Evolutionary conservation across 2,329 filamentous ascomycete genomes (phyloP).

Genomic region (Hirsutella minnesotensis): DNA sequence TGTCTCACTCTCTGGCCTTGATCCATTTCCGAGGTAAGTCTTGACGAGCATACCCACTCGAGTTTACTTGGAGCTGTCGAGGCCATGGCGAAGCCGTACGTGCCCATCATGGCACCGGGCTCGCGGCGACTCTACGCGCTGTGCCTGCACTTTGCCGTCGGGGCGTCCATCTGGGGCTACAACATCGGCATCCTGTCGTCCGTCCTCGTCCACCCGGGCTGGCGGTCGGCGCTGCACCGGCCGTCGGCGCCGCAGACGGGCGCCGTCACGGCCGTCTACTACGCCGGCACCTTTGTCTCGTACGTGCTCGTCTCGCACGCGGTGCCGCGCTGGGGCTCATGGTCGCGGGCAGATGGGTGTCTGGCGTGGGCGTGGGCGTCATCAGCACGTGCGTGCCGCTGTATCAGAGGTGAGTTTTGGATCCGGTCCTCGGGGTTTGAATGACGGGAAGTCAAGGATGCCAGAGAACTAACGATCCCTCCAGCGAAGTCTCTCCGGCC

Average conservation of each 20-base stretch:
- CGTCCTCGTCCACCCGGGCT: conserved; percentile 43
- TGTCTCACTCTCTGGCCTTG: too few species aligned
- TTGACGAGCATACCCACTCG: too few species aligned
- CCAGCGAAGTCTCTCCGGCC: conserved; percentile 42
- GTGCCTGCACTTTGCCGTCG: conserved; percentile 41
- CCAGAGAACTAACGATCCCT: too few species aligned
- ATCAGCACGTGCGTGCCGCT: conserved; percentile 45
- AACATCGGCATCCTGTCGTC: conserved; percentile 46
- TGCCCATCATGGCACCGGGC: conserved; percentile 3
- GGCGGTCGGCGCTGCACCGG: conserved; percentile 31
- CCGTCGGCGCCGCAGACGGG: conserved; percentile 34
- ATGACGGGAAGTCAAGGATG: too few species aligned
- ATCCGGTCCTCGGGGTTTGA: too few species aligned
- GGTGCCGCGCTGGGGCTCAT: conserved; percentile 33
- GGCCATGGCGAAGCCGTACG: background rate
- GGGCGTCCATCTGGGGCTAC: conserved; percentile 46
- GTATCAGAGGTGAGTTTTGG: conserved; percentile 27
- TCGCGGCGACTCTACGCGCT: conserved; percentile 28
- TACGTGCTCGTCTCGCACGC: conserved; percentile 43
- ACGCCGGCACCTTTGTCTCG: conserved; percentile 41
- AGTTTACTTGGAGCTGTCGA: too few species aligned
- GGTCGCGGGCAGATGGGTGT: conserved; percentile 37
- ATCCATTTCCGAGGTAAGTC: too few species aligned
- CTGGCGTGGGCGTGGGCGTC: conserved; percentile 40
- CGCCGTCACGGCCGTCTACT: conserved; percentile 44